Percentiles rank a stretch among this genome's conserved stretches.
Evolutionary conservation across 2,329 filamentous ascomycete species (phyloP).

Genomic region (Claviceps fusiformis): DNA sequence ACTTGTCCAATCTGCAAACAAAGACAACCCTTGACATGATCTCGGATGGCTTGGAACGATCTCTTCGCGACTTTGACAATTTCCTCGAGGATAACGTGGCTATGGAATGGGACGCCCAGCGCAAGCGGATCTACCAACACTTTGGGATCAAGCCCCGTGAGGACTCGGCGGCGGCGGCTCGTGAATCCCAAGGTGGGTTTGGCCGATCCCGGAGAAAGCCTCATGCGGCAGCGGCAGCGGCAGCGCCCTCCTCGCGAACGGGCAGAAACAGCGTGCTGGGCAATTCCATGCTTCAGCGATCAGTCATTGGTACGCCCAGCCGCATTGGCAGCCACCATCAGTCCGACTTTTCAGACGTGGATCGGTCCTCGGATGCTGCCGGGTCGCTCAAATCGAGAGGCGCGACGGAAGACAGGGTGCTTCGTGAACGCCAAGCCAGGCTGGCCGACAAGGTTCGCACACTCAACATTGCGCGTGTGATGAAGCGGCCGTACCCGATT

Average conservation of each 20-base stretch:
- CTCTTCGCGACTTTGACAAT: conserved; percentile 79
- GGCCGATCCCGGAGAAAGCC: conserved; percentile 42
- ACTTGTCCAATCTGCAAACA: conserved; percentile 73
- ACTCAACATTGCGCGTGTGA: conserved; percentile 60
- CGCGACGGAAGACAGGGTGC: conserved; percentile 54
- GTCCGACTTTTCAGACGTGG: conserved; percentile 54
- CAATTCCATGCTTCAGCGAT: conserved; percentile 59
- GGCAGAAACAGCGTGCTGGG: conserved; percentile 39
- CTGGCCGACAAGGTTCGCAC: conserved; percentile 67
- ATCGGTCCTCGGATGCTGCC: conserved; percentile 40
- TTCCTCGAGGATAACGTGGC: conserved; percentile 92
- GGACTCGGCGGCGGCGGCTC: conserved; percentile 25
- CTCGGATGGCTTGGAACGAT: conserved; percentile 76
- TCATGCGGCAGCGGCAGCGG: conserved; percentile 17
- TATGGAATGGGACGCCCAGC: conserved; percentile 90
- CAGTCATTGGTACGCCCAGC: conserved; percentile 72
- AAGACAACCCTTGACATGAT: conserved; percentile 89
- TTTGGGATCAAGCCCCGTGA: conserved; percentile 68
- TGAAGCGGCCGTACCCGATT: conserved; percentile 56
- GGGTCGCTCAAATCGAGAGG: conserved; percentile 30
- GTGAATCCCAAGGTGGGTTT: conserved; percentile 42
- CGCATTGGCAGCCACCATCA: conserved; percentile 47
- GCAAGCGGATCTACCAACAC: conserved; percentile 87
- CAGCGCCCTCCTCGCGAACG: conserved; percentile 24
- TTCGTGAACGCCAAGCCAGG: conserved; percentile 71